Evolutionary conservation across 768 basidiomycete species (phyloP).

Genomic region (Russula sp.): DNA sequence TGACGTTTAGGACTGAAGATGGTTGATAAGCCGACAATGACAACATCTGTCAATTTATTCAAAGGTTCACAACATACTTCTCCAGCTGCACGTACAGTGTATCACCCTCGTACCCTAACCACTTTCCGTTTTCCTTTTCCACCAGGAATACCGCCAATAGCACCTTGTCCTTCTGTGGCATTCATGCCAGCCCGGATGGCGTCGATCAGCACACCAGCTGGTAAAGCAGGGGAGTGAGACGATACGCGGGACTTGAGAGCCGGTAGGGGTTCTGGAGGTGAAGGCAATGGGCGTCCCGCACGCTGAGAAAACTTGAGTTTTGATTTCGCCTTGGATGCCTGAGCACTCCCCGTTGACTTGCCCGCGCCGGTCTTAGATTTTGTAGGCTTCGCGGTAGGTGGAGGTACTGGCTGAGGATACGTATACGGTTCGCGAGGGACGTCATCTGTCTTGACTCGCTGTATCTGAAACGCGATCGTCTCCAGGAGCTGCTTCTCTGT

Average conservation of each 20-base stretch:
- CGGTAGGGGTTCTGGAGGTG: constrained; percentile 72
- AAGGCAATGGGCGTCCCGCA: constrained; percentile 41
- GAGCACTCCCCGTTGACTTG: constrained; percentile 24
- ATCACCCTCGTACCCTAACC: constrained; percentile 17
- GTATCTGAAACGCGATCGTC: constrained; percentile 66
- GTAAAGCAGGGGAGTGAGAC: constrained; percentile 18
- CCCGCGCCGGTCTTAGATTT: constrained; percentile 22
- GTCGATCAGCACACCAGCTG: constrained; percentile 20
- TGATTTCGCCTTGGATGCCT: constrained; percentile 24
- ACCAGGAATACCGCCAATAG: constrained; percentile 9
- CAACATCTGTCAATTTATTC: constrained; percentile 9
- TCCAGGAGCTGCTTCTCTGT: constrained; percentile 71
- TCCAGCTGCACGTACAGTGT: neutral
- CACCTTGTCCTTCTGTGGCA: constrained; percentile 14
- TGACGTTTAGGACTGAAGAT: neutral
- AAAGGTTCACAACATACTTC: constrained; percentile 1
- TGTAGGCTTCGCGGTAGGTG: constrained; percentile 28
- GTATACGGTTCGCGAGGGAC: constrained; percentile 59
- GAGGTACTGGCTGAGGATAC: constrained; percentile 24
- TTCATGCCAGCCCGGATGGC: constrained; percentile 22
- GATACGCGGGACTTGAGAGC: constrained; percentile 51
- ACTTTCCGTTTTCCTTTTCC: constrained; percentile 24
- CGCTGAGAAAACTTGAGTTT: constrained; percentile 21
- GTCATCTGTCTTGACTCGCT: constrained; percentile 61
- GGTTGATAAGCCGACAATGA: neutral